Conservation (phyloP, 805 yeast genomes). For the Kazachstania viticola region DNA sequence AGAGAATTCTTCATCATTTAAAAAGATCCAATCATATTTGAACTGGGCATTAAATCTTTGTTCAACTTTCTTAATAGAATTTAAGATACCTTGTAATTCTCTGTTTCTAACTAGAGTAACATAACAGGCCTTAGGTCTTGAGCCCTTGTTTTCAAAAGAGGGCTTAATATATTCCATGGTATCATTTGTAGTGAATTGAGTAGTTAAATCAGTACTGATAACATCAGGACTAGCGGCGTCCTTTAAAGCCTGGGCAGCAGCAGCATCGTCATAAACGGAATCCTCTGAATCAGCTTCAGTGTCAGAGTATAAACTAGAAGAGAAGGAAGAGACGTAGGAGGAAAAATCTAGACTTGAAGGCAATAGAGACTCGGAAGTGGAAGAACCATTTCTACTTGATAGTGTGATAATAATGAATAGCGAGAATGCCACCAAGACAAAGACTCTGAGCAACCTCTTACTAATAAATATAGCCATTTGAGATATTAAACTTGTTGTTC, state of each 20-base stretch:
- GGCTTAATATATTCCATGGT: slow-evolving; percentile 11
- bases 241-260: slow-evolving; percentile 5
- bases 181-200: not conserved
- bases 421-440: slow-evolving; percentile 7
- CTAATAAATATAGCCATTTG: slow-evolving; percentile 14
- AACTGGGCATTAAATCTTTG: slow-evolving; percentile 66
- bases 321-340: not conserved
- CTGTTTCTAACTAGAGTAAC: slow-evolving; percentile 59
- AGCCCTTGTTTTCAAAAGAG: slow-evolving; percentile 11
- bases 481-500: no score
- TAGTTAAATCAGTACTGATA: slow-evolving; percentile 1
- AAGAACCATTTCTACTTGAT: slow-evolving; percentile 2
- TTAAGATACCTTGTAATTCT: slow-evolving; percentile 47
- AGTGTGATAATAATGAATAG: slow-evolving; percentile 7
- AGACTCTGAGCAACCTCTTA: slow-evolving; percentile 13
- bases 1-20: slow-evolving; percentile 64
- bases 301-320: not conserved
- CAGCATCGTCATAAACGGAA: slow-evolving; percentile 2
- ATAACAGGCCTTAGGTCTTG: slow-evolving; percentile 24
- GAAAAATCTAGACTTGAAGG: slow-evolving; percentile 3
- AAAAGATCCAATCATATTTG: slow-evolving; percentile 86
- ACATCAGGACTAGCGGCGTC: slow-evolving; percentile 7
- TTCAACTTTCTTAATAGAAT: slow-evolving; percentile 59
- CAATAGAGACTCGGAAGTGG: slow-evolving; percentile 1
- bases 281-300: slow-evolving; percentile 5